phyloP scores from a whole-genome alignment of 1,284 basidiomycete species.

The Lignosus rhinocerotis region DNA sequence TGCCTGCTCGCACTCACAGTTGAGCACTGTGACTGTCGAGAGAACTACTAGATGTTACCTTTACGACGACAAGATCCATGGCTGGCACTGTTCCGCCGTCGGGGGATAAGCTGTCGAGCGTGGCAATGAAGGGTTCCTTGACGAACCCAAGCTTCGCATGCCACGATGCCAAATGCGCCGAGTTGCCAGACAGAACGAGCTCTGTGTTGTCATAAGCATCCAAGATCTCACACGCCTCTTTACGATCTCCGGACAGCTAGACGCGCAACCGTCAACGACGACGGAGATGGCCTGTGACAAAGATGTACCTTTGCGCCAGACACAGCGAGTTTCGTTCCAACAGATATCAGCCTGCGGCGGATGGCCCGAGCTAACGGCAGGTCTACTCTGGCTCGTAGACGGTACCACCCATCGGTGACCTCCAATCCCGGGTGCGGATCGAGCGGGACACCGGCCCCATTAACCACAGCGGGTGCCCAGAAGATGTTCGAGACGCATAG shows the following conservation, averaged over 20 bases:
- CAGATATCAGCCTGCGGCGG: conserved; percentile 59
- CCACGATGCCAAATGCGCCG: conserved; percentile 85
- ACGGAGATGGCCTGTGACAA: not conserved
- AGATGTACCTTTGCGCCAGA: conserved; percentile 74
- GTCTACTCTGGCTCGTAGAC: conserved; percentile 78
- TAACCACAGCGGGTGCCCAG: conserved; percentile 39
- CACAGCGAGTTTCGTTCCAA: conserved; percentile 85
- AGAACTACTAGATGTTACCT: conserved; percentile 41
- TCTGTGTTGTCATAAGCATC: conserved; percentile 74
- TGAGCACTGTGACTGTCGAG: not conserved
- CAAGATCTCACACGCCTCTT: conserved; percentile 82
- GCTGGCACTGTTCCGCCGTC: conserved; percentile 82
- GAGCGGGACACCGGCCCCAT: conserved; percentile 42
- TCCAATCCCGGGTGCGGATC: conserved; percentile 64
- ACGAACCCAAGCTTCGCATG: conserved; percentile 84
- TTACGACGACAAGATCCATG: conserved; percentile 77
- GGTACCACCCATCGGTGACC: conserved; percentile 97
- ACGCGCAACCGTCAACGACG: not conserved
- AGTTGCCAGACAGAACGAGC: conserved; percentile 81
- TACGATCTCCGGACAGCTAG: conserved; percentile 69
- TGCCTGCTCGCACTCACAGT: conserved; percentile 38
- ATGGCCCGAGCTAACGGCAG: conserved; percentile 72
- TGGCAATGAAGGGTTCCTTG: conserved; percentile 63
- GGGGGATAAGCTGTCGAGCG: conserved; percentile 75
- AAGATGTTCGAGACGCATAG: conserved; percentile 78